Evolutionary conservation across 140 eudicot genomes (phyloP).

Genomic region (Eryngium alpinum): DNA sequence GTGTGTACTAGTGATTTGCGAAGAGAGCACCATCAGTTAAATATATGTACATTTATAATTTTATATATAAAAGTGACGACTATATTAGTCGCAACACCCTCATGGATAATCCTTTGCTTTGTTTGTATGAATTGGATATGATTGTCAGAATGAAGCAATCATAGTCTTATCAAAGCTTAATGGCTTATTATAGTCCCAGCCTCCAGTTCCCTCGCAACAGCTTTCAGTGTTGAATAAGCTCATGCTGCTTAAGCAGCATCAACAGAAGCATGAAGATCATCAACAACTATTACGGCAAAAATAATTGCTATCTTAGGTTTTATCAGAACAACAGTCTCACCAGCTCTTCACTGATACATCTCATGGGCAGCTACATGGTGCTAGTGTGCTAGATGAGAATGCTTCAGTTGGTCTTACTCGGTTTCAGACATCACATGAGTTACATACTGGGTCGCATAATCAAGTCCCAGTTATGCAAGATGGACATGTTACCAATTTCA

Average conservation of each 20-base stretch:
- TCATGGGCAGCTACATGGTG: constrained; percentile 38
- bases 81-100: no score
- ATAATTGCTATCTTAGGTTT: constrained; percentile 59
- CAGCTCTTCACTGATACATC: constrained; percentile 49
- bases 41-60: no score
- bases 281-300: constrained; percentile 52
- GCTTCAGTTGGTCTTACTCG: constrained; percentile 34
- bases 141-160: no score
- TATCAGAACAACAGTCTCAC: constrained; percentile 50
- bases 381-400: constrained; percentile 39
- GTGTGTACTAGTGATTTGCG: no score
- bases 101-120: no score
- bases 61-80: no score
- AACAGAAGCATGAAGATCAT: constrained; percentile 61
- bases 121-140: no score
- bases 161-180: no score
- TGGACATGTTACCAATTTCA: constrained; percentile 19
- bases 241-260: constrained; percentile 70
- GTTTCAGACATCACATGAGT: constrained; percentile 39
- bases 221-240: constrained; percentile 56
- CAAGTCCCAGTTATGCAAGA: constrained; percentile 35
- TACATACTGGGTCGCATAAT: constrained; percentile 44
- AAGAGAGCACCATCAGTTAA: no score
- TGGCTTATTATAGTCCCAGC: constrained; percentile 40
- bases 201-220: constrained; percentile 52